Evolutionary conservation across 208 protist species (phyloP).

Genomic region (Naegleria gruberi): DNA sequence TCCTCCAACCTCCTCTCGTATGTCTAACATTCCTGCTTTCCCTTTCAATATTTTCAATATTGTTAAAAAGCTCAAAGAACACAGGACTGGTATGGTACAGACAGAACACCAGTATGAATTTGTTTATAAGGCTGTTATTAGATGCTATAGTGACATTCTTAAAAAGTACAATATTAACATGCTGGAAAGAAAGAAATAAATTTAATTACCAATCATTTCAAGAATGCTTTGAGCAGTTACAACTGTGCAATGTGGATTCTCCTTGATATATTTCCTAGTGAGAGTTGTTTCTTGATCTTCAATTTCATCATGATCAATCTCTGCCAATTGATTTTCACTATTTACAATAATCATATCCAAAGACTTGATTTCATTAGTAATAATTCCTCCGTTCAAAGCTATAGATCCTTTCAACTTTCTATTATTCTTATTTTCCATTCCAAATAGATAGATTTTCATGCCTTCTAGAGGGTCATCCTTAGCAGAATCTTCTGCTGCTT

Average conservation of each 20-base stretch:
- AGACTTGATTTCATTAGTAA: background rate
- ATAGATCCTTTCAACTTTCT: background rate
- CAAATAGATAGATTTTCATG: background rate
- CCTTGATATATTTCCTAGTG: background rate
- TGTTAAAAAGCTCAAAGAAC: constrained; percentile 2
- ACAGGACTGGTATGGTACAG: background rate
- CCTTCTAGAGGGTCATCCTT: background rate
- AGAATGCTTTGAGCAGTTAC: background rate
- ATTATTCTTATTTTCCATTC: background rate
- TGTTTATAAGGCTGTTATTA: background rate
- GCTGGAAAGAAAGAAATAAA: background rate
- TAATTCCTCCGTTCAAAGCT: background rate
- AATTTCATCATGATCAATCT: background rate
- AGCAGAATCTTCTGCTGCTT: background rate
- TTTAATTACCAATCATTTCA: background rate
- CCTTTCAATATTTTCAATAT: background rate
- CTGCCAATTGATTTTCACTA: background rate
- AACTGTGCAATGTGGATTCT: background rate
- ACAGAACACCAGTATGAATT: background rate
- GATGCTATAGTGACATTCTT: background rate
- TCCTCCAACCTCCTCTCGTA: background rate
- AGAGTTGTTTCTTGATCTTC: background rate
- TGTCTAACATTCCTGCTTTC: background rate
- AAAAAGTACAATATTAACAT: background rate
- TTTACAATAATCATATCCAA: background rate